Base-by-base conservation (phyloP, 306 rosid species). In the Albizia julibrissin region DNA sequence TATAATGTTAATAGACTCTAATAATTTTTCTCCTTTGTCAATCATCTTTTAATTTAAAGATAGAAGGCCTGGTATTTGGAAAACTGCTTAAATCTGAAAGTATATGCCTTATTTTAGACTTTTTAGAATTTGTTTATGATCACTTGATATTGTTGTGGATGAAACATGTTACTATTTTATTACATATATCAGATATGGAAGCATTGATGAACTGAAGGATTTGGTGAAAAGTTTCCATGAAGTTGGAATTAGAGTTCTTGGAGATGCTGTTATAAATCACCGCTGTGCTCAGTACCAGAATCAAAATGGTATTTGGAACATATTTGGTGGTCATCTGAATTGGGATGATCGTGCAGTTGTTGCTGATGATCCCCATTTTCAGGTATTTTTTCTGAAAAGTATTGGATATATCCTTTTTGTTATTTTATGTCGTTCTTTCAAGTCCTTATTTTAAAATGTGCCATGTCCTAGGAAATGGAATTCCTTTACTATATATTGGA, bases 321-420 rank as follows among this genome's bases (percentile, higher is more conserved):
- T 86, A 79, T 94, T 85, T 87, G 98, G 98, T 52, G 98, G 98
- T 56, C 88, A 80, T 82, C 85, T 94, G 56, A 86, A 90, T 84
- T 94, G 98, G 98, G 97, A 94, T 86, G 96, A 84, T 19, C 91
- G 90, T 65, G 98, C 98, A 43, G 56, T 94, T 75, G 97, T 94
- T 75, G 89, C 88, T 29, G 98, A 94, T 66, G 98, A 94, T 89
- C 94, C 97, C 29, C 96, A 94, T 88, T 94, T 94, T 89, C 97
- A 94, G 97, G 98, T 93, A 3, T 84, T 79, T 80, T 64, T 61
- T 21, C 49, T 56, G 66, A 26, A 82, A 18, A 54, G 33, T 71
- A 72, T 54, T 71, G 52, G 29, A 40, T 58, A 1, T 59, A 15
- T 40, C 19, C 72, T 7, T 62, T 78, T 46, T 77, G 34, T 75